Evolutionary conservation across 306 rosid genomes (phyloP).

Genomic region (Vachellia pachyceras): DNA sequence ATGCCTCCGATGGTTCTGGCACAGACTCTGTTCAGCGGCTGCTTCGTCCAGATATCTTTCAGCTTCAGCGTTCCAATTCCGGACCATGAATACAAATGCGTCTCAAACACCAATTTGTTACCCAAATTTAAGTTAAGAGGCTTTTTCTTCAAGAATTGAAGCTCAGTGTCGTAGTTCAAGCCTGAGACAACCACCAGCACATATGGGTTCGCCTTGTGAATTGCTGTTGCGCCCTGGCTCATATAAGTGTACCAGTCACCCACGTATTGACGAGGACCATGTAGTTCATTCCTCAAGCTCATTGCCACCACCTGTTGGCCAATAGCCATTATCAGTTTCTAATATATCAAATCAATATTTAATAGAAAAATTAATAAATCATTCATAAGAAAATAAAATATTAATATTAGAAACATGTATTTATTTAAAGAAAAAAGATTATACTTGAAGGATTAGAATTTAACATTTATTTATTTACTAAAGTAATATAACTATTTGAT

Average conservation of each 20-base stretch:
- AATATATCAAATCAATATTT: too few relatives aligned
- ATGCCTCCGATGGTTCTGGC: constrained; percentile 37
- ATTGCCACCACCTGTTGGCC: constrained; percentile 54
- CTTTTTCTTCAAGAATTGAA: constrained; percentile 45
- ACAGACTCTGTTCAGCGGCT: constrained; percentile 59
- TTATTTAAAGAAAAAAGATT: too few relatives aligned
- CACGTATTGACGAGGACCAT: constrained; percentile 53
- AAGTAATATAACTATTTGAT: too few relatives aligned
- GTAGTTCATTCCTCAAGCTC: constrained; percentile 68
- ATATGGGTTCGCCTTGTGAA: constrained; percentile 51
- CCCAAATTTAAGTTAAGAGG: constrained; percentile 42
- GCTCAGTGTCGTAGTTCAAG: constrained; percentile 58
- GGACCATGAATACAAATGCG: constrained; percentile 62
- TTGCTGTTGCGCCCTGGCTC: constrained; percentile 43
- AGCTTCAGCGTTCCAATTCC: constrained; percentile 53
- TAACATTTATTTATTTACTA: too few relatives aligned
- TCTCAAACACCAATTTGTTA: constrained; percentile 55
- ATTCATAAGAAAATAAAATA: too few relatives aligned
- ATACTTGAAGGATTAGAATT: too few relatives aligned
- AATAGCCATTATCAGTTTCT: neutral
- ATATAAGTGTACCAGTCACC: constrained; percentile 51
- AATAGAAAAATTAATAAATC: too few relatives aligned
- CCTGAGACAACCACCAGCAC: constrained; percentile 57
- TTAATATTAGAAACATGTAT: too few relatives aligned
- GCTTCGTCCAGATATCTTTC: constrained; percentile 46